These are phyloP conservation scores for Irpex lacteus DNA, from an alignment of 1,284 basidiomycete genomes.

Conservation along the genomic window DNA sequence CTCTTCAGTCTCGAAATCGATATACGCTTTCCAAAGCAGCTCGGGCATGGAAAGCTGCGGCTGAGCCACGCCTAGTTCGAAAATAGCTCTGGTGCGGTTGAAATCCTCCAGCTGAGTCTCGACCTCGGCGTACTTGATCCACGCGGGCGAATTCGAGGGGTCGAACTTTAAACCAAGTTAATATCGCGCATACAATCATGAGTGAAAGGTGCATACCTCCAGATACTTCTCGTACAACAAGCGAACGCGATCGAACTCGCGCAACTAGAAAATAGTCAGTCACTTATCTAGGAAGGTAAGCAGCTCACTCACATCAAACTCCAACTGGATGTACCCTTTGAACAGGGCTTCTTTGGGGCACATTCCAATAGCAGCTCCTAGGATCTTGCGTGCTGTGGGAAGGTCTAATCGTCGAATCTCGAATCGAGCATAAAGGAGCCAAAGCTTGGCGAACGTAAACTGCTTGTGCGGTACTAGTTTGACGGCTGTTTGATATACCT, in stretches of 20 bases:
- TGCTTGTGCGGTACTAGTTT: slow-evolving; percentile 91
- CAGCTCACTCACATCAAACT: slow-evolving; percentile 66
- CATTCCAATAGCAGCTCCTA: slow-evolving; percentile 93
- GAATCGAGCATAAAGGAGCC: slow-evolving; percentile 90
- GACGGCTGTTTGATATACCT: slow-evolving; percentile 91
- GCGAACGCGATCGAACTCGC: slow-evolving; percentile 94
- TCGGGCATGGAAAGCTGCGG: slow-evolving; percentile 96
- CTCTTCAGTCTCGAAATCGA: slow-evolving; percentile 96
- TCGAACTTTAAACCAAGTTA: slow-evolving; percentile 61
- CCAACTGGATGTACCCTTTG: slow-evolving; percentile 92
- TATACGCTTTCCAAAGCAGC: slow-evolving; percentile 96
- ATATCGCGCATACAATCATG: neutral
- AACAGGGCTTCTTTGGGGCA: slow-evolving; percentile 94
- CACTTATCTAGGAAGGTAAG: slow-evolving; percentile 2
- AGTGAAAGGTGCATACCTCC: slow-evolving; percentile 52
- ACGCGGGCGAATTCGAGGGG: slow-evolving; percentile 85
- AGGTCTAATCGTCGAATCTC: slow-evolving; percentile 88
- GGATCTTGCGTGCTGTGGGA: slow-evolving; percentile 81
- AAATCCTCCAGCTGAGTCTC: slow-evolving; percentile 93
- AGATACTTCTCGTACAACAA: slow-evolving; percentile 94
- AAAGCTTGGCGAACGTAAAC: slow-evolving; percentile 97
- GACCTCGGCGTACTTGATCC: slow-evolving; percentile 97
- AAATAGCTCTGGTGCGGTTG: slow-evolving; percentile 90
- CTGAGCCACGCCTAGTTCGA: slow-evolving; percentile 93
- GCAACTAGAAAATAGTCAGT: slow-evolving; percentile 43